phyloP scores from a whole-genome alignment of 331 rosid species.

The Malus hybrid region DNA sequence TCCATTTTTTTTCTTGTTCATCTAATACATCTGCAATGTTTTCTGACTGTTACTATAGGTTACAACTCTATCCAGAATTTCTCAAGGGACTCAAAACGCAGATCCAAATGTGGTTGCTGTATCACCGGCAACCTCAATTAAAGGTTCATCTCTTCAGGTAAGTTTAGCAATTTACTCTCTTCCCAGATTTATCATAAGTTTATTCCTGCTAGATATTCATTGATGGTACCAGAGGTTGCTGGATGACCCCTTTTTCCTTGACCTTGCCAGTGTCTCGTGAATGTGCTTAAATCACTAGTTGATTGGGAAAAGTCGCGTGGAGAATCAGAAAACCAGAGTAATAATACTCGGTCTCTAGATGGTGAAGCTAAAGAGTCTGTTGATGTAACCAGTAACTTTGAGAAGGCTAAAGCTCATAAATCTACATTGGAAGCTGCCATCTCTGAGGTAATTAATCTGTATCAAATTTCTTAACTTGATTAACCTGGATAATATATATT shows the following conservation, averaged over 20 bases:
- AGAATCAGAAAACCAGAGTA: slow-evolving; percentile 45
- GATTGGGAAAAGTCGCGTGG: slow-evolving; percentile 83
- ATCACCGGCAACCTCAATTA: slow-evolving; percentile 68
- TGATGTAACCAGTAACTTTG: slow-evolving; percentile 70
- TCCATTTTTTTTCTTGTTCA: background rate
- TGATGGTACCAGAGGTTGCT: slow-evolving; percentile 6
- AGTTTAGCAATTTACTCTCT: slow-evolving; percentile 26
- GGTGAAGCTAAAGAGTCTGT: slow-evolving; percentile 61
- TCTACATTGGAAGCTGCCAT: slow-evolving; percentile 95
- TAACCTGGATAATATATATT: background rate
- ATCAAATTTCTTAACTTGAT: background rate
- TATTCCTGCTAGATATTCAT: slow-evolving; percentile 10
- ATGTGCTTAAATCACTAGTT: slow-evolving; percentile 90
- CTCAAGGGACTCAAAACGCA: slow-evolving; percentile 74
- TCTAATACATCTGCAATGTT: slow-evolving; percentile 14
- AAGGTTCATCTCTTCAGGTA: slow-evolving; percentile 97
- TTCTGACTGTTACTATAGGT: slow-evolving; percentile 52
- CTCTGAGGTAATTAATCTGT: slow-evolving; percentile 49
- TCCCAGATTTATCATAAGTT: slow-evolving; percentile 5
- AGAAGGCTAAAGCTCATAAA: slow-evolving; percentile 94
- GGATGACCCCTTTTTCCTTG: slow-evolving; percentile 26
- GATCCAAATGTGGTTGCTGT: slow-evolving; percentile 72
- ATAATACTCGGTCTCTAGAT: slow-evolving; percentile 26
- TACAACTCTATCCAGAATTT: slow-evolving; percentile 76
- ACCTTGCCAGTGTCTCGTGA: slow-evolving; percentile 80